Evolutionary conservation across 805 yeast genomes (phyloP), one percentile per base, ranked within the genome.

Genomic region (Lachancea cidri): DNA sequence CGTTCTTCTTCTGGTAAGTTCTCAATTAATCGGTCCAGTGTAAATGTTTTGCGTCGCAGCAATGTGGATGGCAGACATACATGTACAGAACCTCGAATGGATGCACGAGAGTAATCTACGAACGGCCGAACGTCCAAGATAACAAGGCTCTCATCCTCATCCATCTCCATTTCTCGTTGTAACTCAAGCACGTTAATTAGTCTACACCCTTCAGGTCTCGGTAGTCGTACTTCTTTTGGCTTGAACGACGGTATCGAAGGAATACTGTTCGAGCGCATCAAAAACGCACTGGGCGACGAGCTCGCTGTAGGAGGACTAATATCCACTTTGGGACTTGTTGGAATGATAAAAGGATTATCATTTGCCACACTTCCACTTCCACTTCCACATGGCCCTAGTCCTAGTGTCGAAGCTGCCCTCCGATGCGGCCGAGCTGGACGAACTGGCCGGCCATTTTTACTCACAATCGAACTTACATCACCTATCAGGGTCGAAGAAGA

Each of bases 61-160:
- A 89, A 68, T 0, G 97, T 89, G n/a, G 95, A 83, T 2, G 98
- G 97, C 11, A 89, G 65, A 60, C 95, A 86, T 29, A 91, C 73
- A 57, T 86, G 86, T 34, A 86, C 67, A 1, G 97, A 75, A 32
- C 73, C 68, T 3, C 52, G 54, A 9, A 91, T 61, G 46, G 81
- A 87, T 2, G 71, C 56, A 44, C 70, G 73, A 33, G 80, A 72
- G 57, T 68, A 86, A 43, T 85, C 91, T 17, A 84, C 79, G 56
- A 80, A 86, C 0, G 96, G 86, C 41, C 98, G 68, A 8, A 84
- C 81, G 58, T 89, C 98, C 9, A 60, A 38, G 9, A 57, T 20
- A 14, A 60, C 29, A 31, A 55, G 36, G 24, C 47, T 38, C 4
- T 42, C 46, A 0, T 17, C 8, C 5, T 33, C 33, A 17, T 31